A percentile compares a stretch with the other conserved stretches of the same genome.
phyloP scores from a whole-genome alignment of 352 stramenopile species.

The Saprolegnia diclina region DNA sequence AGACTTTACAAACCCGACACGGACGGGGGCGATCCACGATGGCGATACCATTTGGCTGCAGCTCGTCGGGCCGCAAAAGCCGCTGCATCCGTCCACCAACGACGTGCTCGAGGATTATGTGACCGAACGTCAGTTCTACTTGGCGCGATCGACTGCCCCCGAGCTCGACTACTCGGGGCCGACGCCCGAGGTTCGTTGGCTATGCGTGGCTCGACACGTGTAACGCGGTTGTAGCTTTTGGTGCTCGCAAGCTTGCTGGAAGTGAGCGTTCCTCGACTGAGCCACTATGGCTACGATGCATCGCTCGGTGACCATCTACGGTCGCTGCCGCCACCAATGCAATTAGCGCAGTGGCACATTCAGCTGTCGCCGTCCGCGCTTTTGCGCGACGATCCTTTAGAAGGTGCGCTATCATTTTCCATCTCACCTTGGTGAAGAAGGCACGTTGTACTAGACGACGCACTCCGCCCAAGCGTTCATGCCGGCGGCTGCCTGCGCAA shows the following conservation, averaged over 20 bases:
- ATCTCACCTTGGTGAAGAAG: too few relatives aligned
- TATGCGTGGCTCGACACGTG: neutral
- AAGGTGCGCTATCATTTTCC: too few relatives aligned
- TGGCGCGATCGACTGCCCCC: neutral
- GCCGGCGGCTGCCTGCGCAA: neutral
- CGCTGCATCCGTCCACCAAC: neutral
- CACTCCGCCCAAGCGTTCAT: neutral
- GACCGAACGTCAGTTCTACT: neutral
- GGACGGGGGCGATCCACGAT: neutral
- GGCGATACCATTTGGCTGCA: conserved; percentile 14
- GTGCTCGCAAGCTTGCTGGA: neutral
- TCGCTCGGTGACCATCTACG: conserved; percentile 5
- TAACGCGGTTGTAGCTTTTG: neutral
- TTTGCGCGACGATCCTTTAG: neutral
- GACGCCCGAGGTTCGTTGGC: neutral
- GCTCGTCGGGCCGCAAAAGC: neutral
- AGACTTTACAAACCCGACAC: conserved; percentile 13
- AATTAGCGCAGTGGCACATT: conserved; percentile 6
- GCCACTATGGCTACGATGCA: conserved; percentile 21
- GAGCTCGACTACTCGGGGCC: neutral
- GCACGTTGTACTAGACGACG: neutral
- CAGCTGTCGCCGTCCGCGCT: neutral
- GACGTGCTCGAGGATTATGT: neutral
- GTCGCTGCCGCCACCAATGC: neutral
- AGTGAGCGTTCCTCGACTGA: neutral